Evolutionary conservation across 202 grass and related monocot species (phyloP).

Genomic region (Carex sylvatica): DNA sequence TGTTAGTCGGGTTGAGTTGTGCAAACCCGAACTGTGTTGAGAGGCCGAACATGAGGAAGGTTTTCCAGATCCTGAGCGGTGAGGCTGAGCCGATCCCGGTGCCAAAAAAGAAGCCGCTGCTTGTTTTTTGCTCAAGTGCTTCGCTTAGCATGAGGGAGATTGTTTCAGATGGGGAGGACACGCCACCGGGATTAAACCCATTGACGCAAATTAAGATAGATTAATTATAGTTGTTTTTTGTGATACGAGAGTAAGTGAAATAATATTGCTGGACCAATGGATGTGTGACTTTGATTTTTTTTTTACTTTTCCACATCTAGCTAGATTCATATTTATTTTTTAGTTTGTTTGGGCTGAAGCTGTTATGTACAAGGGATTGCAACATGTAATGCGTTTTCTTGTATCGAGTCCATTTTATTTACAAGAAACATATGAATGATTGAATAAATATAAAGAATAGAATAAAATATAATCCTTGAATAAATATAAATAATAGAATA

Average conservation of each 20-base stretch:
- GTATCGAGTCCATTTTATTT: neutral
- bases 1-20: slow-evolving; percentile 79
- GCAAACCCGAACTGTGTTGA: slow-evolving; percentile 75
- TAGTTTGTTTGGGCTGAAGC: neutral
- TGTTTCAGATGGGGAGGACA: slow-evolving; percentile 50
- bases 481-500: neutral
- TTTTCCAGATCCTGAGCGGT: slow-evolving; percentile 63
- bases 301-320: neutral
- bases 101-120: slow-evolving; percentile 66
- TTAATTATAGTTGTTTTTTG: neutral
- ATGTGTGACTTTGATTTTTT: neutral
- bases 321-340: neutral
- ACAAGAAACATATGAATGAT: neutral
- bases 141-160: slow-evolving; percentile 74
- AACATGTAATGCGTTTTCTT: slow-evolving; percentile 14
- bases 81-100: slow-evolving; percentile 50
- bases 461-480: neutral
- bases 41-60: slow-evolving; percentile 71
- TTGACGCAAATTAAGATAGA: slow-evolving; percentile 24
- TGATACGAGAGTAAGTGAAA: neutral
- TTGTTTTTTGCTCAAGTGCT: slow-evolving; percentile 68
- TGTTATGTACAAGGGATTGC: slow-evolving; percentile 19
- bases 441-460: neutral
- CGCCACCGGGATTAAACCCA: slow-evolving; percentile 5
- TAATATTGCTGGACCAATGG: neutral